Percentiles rank a stretch among this genome's conserved stretches.
Evolutionary conservation across 805 yeast species (phyloP).

Genomic region (Deakozyma indianensis): DNA sequence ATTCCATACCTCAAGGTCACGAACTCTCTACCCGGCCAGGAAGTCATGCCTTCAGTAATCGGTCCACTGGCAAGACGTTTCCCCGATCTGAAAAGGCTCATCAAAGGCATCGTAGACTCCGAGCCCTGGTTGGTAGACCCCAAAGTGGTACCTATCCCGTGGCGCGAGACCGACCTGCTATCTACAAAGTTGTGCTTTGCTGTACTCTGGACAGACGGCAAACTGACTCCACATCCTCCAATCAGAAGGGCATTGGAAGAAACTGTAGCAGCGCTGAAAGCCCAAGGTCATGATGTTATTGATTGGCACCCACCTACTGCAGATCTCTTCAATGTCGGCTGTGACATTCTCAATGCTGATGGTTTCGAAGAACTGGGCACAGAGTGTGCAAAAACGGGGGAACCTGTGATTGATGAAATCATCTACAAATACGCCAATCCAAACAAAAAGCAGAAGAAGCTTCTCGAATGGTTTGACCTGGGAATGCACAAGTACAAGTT

Average conservation of each 20-base stretch:
- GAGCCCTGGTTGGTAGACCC: conserved; percentile 39
- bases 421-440: not conserved
- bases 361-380: not conserved
- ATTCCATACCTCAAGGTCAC: conserved; percentile 1
- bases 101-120: conserved; percentile 24
- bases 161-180: conserved; percentile 23
- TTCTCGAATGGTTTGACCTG: not conserved
- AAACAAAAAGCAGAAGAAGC: not conserved
- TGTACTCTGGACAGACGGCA: conserved; percentile 29
- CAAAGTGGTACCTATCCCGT: conserved; percentile 34
- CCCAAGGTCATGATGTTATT: conserved; percentile 42
- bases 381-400: not conserved
- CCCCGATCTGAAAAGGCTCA: conserved; percentile 26
- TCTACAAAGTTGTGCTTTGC: conserved; percentile 30
- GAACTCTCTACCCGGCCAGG: conserved; percentile 20
- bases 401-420: not conserved
- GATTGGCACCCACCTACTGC: conserved; percentile 28
- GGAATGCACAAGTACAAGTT: not conserved
- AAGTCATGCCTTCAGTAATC: conserved; percentile 28
- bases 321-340: not conserved
- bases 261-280: conserved; percentile 39
- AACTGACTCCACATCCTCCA: conserved; percentile 44
- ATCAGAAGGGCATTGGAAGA: conserved; percentile 36
- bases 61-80: conserved; percentile 34
- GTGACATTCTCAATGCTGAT: not conserved